Conservation (phyloP, 371 early-diverging fungal species). For the Conidiobolus incongruus region DNA sequence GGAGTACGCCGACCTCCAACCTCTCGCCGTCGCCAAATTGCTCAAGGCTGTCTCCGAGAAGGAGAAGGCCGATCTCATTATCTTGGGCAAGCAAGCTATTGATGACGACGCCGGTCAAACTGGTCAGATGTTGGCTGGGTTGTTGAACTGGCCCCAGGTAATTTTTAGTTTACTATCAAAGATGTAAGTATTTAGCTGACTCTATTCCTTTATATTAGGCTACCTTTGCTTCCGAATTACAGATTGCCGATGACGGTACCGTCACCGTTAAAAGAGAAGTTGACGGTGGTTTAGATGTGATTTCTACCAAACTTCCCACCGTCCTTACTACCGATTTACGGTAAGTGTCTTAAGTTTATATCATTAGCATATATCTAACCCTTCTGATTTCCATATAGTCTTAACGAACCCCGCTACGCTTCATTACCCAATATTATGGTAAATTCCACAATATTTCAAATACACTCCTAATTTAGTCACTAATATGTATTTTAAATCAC, state of each 20-base stretch:
- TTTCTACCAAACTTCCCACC: slow-evolving; percentile 64
- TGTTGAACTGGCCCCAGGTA: slow-evolving; percentile 88
- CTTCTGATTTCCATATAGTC: slow-evolving; percentile 23
- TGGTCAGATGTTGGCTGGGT: slow-evolving; percentile 95
- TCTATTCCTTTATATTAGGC: slow-evolving; percentile 21
- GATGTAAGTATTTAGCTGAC: not conserved
- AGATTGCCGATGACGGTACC: slow-evolving; percentile 28
- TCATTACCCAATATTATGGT: slow-evolving; percentile 84
- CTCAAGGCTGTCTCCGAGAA: slow-evolving; percentile 66
- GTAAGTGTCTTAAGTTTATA: slow-evolving; percentile 13
- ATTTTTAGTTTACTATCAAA: not conserved
- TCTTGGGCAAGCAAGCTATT: slow-evolving; percentile 96
- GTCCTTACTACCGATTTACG: slow-evolving; percentile 92
- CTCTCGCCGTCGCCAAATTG: slow-evolving; percentile 79
- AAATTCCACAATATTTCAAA: not conserved
- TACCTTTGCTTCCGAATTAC: slow-evolving; percentile 91
- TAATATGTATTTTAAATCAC: not conserved
- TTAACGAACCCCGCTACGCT: slow-evolving; percentile 92
- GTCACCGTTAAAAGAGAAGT: slow-evolving; percentile 81
- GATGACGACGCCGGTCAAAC: slow-evolving; percentile 96
- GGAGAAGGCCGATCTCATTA: slow-evolving; percentile 81
- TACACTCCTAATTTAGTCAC: too few relatives aligned
- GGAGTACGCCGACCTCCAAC: slow-evolving; percentile 26
- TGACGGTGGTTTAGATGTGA: slow-evolving; percentile 94
- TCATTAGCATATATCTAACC: not conserved